phyloP scores from a whole-genome alignment of 768 basidiomycete genomes.

The Xerocomellus chrysenteron region DNA sequence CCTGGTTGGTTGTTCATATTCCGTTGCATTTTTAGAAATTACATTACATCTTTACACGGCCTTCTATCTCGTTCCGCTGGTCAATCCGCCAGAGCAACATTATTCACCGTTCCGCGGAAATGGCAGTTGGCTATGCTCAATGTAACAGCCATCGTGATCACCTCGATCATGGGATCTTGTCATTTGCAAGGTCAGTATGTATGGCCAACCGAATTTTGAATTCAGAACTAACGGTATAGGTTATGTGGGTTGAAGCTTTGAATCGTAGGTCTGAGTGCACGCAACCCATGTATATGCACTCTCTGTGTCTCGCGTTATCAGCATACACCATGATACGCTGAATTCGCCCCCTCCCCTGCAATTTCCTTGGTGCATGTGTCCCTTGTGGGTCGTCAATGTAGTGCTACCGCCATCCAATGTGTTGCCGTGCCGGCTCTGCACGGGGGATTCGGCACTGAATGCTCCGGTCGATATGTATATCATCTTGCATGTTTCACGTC shows the following conservation, averaged over 20 bases:
- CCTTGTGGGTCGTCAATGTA: not conserved
- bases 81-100: not conserved
- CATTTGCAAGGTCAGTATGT: slow-evolving; percentile 2
- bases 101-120: slow-evolving; percentile 13
- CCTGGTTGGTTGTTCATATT: slow-evolving; percentile 4
- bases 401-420: not conserved
- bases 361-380: not conserved
- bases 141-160: not conserved
- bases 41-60: slow-evolving; percentile 1
- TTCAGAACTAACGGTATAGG: not conserved
- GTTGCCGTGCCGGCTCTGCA: not conserved
- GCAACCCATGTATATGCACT: not conserved
- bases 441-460: not conserved
- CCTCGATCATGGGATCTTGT: not conserved
- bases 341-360: not conserved
- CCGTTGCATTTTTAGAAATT: slow-evolving; percentile 1
- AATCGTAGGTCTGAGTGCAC: not conserved
- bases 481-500: slow-evolving; percentile 1
- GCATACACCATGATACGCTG: not conserved
- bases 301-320: not conserved
- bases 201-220: slow-evolving; percentile 9
- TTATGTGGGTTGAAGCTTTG: not conserved
- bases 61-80: not conserved
- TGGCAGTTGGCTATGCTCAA: slow-evolving; percentile 19
- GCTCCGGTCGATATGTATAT: not conserved